Evolutionary conservation across 1,139 yeast species (phyloP).

Genomic region (Nakaseomyces sp.): DNA sequence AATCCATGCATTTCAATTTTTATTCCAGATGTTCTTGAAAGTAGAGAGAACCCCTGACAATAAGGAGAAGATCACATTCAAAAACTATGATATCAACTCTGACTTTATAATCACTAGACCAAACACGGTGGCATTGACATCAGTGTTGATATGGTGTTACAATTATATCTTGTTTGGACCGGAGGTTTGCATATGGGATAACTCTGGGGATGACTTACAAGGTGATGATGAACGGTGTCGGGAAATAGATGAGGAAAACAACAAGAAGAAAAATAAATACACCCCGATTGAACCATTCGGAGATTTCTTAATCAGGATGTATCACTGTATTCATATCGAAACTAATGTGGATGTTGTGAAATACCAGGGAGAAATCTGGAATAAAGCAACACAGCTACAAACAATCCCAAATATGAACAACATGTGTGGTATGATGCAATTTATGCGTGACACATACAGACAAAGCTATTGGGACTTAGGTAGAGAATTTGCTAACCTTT

Average conservation of each 20-base stretch:
- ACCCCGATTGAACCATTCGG: slow-evolving; percentile 24
- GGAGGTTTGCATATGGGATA: slow-evolving; percentile 38
- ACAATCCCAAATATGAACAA: slow-evolving; percentile 36
- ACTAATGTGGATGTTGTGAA: slow-evolving; percentile 24
- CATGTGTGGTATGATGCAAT: slow-evolving; percentile 46
- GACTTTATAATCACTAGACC: slow-evolving; percentile 52
- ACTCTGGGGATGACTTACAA: slow-evolving; percentile 18
- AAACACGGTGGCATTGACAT: slow-evolving; percentile 45
- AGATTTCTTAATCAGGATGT: slow-evolving; percentile 18
- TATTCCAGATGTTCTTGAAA: slow-evolving; percentile 56
- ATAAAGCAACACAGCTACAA: slow-evolving; percentile 26
- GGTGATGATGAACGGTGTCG: slow-evolving; percentile 12
- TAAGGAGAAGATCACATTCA: not conserved
- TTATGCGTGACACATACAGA: slow-evolving; percentile 40
- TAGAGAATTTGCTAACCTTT: slow-evolving; percentile 48
- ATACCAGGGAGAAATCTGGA: slow-evolving; percentile 33
- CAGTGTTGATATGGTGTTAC: slow-evolving; percentile 52
- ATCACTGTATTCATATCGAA: slow-evolving; percentile 13
- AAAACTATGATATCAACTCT: slow-evolving; percentile 38
- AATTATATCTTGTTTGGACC: slow-evolving; percentile 48
- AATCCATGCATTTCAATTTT: slow-evolving; percentile 53
- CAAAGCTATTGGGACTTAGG: slow-evolving; percentile 54
- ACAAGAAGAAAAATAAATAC: slow-evolving; percentile 20
- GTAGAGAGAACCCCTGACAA: slow-evolving; percentile 32
- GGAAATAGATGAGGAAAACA: slow-evolving; percentile 27